Base-by-base conservation (phyloP, 2,329 filamentous ascomycete genomes). In the Diaporthe sp. region DNA sequence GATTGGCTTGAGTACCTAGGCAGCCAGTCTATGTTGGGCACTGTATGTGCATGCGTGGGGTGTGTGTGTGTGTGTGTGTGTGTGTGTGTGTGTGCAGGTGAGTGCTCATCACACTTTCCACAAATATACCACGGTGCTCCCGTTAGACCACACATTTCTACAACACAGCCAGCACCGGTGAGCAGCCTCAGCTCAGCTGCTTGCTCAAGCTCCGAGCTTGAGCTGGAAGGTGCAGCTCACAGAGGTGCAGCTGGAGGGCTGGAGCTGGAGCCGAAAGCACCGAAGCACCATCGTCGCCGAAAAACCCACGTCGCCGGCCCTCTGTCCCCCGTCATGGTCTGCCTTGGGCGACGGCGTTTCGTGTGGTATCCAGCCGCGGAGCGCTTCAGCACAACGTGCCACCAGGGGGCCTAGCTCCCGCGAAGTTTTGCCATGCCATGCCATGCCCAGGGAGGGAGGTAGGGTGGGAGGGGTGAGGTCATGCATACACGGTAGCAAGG, bases 131-230 rank as follows among this genome's bases (percentile, higher is more conserved):
- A n/a, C n/a, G n/a, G n/a, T n/a, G n/a, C n/a, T n/a, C n/a, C n/a
- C n/a, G n/a, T n/a, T n/a, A n/a, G n/a, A n/a, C n/a, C n/a, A n/a
- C 56, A 55, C 25, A 27, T 25, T 27, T 42, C 58, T 15, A 37
- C 55, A 22, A 10, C n/a, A 37, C 22, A 59, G 55, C 39, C 59
- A 25, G 39, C 61, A 25, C 22, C 61, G 61, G 61, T 50, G 42
- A 65, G 61, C 61, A 65, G 59, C 59, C 59, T 63, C 39, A 63
- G 59, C 59, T 44, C n/a, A n/a, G 15, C 58, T 63, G 58, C 56
- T 30, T 30, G 30, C n/a, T 65, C 44, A 53, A 39, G 63, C 63
- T 53, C n/a, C n/a, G 44, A 25, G 47, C 63, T 68, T 51, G 47
- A 39, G 63, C 63, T 53, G 63, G 63, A 7, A 22, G 30, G 6